Base-by-base conservation (phyloP, 164 flowering plant species). In the Cinnamomum micranthum region DNA sequence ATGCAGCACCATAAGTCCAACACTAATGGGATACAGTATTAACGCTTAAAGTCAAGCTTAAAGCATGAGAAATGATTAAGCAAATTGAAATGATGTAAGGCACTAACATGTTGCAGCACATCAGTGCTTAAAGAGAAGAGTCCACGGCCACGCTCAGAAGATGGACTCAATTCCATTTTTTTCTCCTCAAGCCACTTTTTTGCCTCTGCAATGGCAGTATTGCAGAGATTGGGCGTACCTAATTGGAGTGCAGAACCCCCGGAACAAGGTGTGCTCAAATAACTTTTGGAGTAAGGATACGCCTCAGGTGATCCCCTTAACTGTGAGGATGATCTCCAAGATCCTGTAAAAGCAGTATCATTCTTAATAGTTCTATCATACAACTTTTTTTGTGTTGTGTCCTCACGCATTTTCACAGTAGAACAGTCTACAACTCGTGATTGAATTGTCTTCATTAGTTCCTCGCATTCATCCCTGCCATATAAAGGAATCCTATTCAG, bases 171-270 rank as follows among this genome's bases (percentile, higher is more conserved):
- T 68, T 83, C 87, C 15, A 66, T 78, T 78, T 86, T 88, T 81
- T 83, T 91, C 73, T 88, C 93, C 77, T 87, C 80, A 11, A 91
- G 74, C 95, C 95, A 92, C 77, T 82, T 90, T 77, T 78, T 88
- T 27, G 95, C 94, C 83, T 91, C 92, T 81, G 81, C 81, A 55
- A 89, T 79, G 77, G 92, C 92, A 73, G 87, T 59, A 73, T 76
- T 80, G 55, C 75, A 72, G 14, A 76, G 72, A 80, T 82, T 80
- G 50, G 79, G 75, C 20, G 69, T 65, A 52, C 64, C 77, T 71
- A 68, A 72, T 78, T 76, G 63, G 11, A 68, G 72, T n/a, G 35
- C 69, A 68, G 70, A 59, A 62, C 72, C 70, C 14, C 77, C 69
- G 22, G 77, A 80, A 79, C 81, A 71, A 78, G 79, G 19, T 71